Percentiles rank a stretch among this genome's conserved stretches.
These are phyloP conservation scores for Paecilomyces fulvus DNA, from an alignment of 2,329 filamentous ascomycete species.

Conservation along the genomic window DNA sequence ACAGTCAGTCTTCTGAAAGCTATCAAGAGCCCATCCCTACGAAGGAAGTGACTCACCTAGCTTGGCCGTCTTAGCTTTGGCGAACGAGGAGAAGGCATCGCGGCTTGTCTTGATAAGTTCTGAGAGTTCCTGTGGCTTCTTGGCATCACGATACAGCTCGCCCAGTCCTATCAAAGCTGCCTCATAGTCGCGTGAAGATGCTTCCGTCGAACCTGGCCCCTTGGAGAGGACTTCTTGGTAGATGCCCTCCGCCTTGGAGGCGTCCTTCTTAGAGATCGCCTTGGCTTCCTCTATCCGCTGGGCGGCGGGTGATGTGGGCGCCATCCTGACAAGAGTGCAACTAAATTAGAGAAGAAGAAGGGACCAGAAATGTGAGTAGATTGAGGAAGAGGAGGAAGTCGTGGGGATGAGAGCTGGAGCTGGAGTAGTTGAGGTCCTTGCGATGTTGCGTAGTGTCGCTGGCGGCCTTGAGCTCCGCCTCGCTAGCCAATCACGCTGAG, in stretches of 20 bases:
- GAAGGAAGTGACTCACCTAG: constrained; percentile 57
- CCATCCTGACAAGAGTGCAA: constrained; percentile 32
- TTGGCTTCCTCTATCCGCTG: constrained; percentile 80
- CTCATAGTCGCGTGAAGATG: constrained; percentile 86
- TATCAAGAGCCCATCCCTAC: neutral
- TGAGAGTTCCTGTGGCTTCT: constrained; percentile 75
- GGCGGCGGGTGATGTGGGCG: constrained; percentile 42
- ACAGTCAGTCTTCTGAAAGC: constrained; percentile 4
- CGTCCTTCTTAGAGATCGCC: constrained; percentile 70
- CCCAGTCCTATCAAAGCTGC: constrained; percentile 78
- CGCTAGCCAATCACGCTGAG: neutral
- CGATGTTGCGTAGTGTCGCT: neutral
- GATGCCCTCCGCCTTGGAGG: constrained; percentile 72
- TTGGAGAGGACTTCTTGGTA: constrained; percentile 87
- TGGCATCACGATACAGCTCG: constrained; percentile 78
- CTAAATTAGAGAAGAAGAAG: neutral
- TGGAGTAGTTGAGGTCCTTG: neutral
- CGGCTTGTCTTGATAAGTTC: constrained; percentile 84
- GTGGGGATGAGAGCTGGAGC: neutral
- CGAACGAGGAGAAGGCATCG: constrained; percentile 87
- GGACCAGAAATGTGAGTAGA: constrained; percentile 5
- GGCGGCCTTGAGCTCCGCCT: constrained; percentile 1
- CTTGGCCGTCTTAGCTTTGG: constrained; percentile 98
- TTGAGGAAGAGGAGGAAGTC: constrained; percentile 1
- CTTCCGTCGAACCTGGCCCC: constrained; percentile 75